Evolutionary conservation across 75 land plant species (phyloP), one percentile per base, ranked within the genome.

Genomic region (Cunninghamia lanceolata): DNA sequence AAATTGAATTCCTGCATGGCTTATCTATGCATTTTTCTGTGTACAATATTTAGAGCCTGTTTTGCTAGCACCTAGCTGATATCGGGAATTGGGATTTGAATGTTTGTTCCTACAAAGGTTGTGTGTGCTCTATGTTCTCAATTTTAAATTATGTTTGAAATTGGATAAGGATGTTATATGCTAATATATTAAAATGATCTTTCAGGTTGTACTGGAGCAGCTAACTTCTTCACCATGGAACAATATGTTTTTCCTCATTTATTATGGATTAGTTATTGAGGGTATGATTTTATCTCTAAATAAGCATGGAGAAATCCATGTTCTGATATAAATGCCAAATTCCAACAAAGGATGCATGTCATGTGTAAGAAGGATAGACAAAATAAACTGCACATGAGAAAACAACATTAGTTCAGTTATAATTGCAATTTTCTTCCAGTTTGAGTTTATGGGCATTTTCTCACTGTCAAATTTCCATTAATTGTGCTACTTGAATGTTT

Each of bases 211-310:
- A 32, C 83, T 95, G 89, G 97, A 95, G 88, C 97, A 95, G 85
- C 56, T 93, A 63, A 91, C 96, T 83, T 85, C 91, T 74, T 93
- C 96, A 47, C 97, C 97, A 59, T 95, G 97, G 97, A 95, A 95
- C 85, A 95, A 95, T 81, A 75, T 95, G 35, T 14, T 95, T 36
- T 94, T 94, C 85, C 92, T 95, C 93, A 83, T 89, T 73, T 95
- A 95, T 85, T 90, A 91, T 85, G 93, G 95, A 15, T 89, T 90
- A 89, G 88, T 95, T 36, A 81, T 95, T 85, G 97, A 95, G 92
- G 96, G 97, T 95, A 88, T 84, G 88, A 68, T 56, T 53, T 50
- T 35, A 45, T 15, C 74, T 86, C 6, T 42, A 42, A n/a, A 42
- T 45, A 19, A 11, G 25, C 3, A n/a, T n/a, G 50, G 34, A 80